Percentiles rank a stretch among this genome's conserved stretches.
These are phyloP conservation scores for Acacia melanoxylon DNA, from an alignment of 306 rosid genomes.

Conservation along the genomic window DNA sequence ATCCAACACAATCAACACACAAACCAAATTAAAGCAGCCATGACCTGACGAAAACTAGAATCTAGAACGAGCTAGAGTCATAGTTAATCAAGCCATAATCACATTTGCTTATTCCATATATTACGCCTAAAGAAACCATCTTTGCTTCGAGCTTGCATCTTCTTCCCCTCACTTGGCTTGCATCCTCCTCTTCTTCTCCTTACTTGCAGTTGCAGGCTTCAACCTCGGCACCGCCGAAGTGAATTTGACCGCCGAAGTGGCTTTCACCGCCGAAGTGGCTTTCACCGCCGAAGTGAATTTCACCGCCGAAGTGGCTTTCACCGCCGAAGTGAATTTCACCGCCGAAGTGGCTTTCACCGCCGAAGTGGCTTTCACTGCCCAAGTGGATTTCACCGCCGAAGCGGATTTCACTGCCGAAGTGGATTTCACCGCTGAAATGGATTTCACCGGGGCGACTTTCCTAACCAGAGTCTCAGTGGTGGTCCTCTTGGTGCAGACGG, in stretches of 20 bases:
- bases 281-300: too few species aligned
- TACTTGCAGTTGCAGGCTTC: constrained; percentile 55
- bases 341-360: too few species aligned
- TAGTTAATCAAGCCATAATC: constrained; percentile 14
- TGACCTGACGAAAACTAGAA: not conserved
- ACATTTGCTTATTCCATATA: not conserved
- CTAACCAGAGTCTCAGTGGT: too few species aligned
- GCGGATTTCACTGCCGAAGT: too few species aligned
- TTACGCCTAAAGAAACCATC: not conserved
- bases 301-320: too few species aligned
- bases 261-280: too few species aligned
- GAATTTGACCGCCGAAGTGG: too few species aligned
- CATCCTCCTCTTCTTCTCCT: constrained; percentile 54
- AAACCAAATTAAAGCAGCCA: not conserved
- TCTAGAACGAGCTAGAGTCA: constrained; percentile 3
- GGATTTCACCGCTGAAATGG: too few species aligned
- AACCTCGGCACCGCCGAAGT: not conserved
- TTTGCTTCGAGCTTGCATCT: constrained; percentile 32
- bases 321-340: too few species aligned
- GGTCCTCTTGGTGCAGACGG: constrained; percentile 11
- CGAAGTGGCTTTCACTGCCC: too few species aligned
- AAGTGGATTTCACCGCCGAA: too few species aligned
- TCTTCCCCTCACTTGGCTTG: constrained; percentile 45
- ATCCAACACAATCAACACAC: not conserved
- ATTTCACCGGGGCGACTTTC: too few species aligned